Evolutionary conservation across 108 stramenopile genomes (phyloP), one percentile per base, ranked within the genome.

Genomic region (Licmophora abbreviata): DNA sequence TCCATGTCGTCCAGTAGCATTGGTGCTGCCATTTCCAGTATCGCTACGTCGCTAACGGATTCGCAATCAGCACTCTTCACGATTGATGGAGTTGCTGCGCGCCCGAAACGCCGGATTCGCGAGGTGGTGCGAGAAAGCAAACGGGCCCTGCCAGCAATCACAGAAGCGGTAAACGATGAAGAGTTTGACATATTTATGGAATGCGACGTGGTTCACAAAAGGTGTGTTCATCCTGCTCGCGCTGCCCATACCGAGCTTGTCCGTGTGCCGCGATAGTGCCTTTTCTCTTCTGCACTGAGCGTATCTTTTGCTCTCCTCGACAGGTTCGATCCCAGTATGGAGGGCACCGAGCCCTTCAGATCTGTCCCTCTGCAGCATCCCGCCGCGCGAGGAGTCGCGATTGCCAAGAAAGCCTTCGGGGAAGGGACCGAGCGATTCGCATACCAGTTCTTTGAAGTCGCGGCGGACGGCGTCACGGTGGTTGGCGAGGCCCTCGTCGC

Each of bases 51-150:
- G 22, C 38, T 76, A 0, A 66, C 67, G 9, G 34, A 59, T 20
- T 58, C 73, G 10, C 68, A 66, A 54, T 75, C 67, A 0, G 71
- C 72, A 38, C 69, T 79, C 63, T 75, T 68, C 9, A 3, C 10
- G 2, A 5, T 27, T 2, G 27, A 2, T 30, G 11, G 24, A 3
- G 61, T 73, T 29, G 0, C 21, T 3, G 73, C 63, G 15, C 64
- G 70, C n/a, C 54, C 56, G 48, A 22, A 30, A 1, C 61, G 56
- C 26, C 40, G 15, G 10, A 64, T 79, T 28, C 61, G 73, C 11
- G 58, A 50, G 25, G 64, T 70, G 50, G 31, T 74, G 21, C 33
- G 30, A 12, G 74, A 76, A 42, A 61, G 66, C 20, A 6, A 30
- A 0, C 33, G 59, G 34, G 51, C 74, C 22, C 64, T 53, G n/a